phyloP scores from a whole-genome alignment of 2,329 filamentous ascomycete genomes.

The Chaetomium sp. region DNA sequence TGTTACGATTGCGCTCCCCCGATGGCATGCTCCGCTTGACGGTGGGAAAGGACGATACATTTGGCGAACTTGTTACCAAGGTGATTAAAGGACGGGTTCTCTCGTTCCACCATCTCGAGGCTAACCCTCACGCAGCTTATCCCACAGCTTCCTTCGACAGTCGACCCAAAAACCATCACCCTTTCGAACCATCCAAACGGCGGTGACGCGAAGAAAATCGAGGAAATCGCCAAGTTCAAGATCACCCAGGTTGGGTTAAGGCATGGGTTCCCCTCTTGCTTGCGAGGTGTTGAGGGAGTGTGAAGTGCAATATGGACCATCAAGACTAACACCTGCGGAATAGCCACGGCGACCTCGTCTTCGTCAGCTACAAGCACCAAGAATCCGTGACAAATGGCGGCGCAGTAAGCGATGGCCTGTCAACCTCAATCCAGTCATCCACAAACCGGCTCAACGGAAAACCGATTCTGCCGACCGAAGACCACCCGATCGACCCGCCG shows the following conservation, averaged over 20 bases:
- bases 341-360: conserved; percentile 90
- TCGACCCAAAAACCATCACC: conserved; percentile 61
- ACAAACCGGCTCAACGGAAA: conserved; percentile 77
- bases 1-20: conserved; percentile 84
- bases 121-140: conserved; percentile 50
- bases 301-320: background rate
- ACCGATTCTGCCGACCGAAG: conserved; percentile 69
- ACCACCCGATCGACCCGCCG: conserved; percentile 62
- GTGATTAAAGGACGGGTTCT: conserved; percentile 40
- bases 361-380: conserved; percentile 74
- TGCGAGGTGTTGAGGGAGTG: background rate
- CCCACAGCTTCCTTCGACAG: conserved; percentile 60
- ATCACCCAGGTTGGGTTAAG: conserved; percentile 62
- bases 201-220: conserved; percentile 60
- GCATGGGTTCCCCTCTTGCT: conserved; percentile 42
- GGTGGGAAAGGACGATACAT: conserved; percentile 73
- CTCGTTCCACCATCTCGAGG: too few species aligned
- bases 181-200: conserved; percentile 63
- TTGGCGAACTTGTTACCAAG: conserved; percentile 61
- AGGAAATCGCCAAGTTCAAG: conserved; percentile 58
- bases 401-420: conserved; percentile 37
- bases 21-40: conserved; percentile 90
- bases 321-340: conserved; percentile 15
- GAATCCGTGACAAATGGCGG: conserved; percentile 49
- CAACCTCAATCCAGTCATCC: conserved; percentile 45